These are phyloP conservation scores for Spizellomyces sp. DNA, from an alignment of 192 early-diverging fungal genomes.

Conservation along the genomic window DNA sequence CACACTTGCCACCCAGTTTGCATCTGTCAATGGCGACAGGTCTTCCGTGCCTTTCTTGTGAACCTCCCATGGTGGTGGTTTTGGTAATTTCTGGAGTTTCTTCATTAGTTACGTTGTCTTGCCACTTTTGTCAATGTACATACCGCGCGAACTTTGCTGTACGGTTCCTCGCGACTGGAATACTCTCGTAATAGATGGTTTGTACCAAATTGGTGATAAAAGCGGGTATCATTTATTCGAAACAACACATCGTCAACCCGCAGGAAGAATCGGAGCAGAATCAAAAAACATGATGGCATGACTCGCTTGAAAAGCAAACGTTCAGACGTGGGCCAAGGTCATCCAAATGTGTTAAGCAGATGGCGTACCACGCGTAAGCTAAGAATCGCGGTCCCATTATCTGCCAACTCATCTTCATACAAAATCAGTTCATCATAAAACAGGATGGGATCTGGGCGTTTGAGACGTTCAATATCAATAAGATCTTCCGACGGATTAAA, in stretches of 20 bases:
- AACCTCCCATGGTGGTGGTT: conserved; percentile 25
- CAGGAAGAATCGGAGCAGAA: conserved; percentile 86
- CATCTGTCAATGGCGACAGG: conserved; percentile 33
- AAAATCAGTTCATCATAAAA: conserved; percentile 94
- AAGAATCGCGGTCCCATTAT: conserved; percentile 87
- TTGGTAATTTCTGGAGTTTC: conserved; percentile 37
- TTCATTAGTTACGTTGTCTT: background rate
- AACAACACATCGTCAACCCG: conserved; percentile 94
- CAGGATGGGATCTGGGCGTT: conserved; percentile 79
- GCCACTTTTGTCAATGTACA: background rate
- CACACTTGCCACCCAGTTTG: conserved; percentile 38
- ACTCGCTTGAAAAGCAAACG: conserved; percentile 66
- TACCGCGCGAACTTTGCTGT: conserved; percentile 55
- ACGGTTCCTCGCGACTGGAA: conserved; percentile 66
- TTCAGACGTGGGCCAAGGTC: conserved; percentile 1
- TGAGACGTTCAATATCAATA: conserved; percentile 82
- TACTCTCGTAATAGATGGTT: conserved; percentile 69
- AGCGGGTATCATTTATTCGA: conserved; percentile 84
- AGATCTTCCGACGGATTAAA: conserved; percentile 24
- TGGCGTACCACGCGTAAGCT: conserved; percentile 72
- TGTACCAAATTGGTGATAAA: conserved; percentile 86
- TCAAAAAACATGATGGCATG: conserved; percentile 89
- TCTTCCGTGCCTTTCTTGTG: conserved; percentile 23
- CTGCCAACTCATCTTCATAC: conserved; percentile 95
- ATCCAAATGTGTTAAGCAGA: background rate